Conservation (phyloP, 345 rosid genomes). For the Xanthoceras sorbifolium region DNA sequence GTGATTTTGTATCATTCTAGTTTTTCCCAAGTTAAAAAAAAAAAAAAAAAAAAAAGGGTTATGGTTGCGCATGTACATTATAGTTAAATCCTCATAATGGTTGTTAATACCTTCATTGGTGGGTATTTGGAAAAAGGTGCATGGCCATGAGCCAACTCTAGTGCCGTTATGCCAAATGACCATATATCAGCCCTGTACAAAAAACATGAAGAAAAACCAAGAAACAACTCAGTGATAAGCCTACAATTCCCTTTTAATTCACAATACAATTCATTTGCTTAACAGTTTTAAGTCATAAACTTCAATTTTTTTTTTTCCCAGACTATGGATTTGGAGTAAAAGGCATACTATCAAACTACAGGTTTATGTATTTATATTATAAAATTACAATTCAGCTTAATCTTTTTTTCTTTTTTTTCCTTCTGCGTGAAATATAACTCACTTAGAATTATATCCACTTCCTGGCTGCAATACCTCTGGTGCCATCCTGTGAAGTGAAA, state of each 20-base stretch:
- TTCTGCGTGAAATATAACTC: constrained; percentile 32
- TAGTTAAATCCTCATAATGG: background rate
- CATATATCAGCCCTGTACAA: constrained; percentile 94
- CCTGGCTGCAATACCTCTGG: constrained; percentile 99
- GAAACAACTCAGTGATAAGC: constrained; percentile 30
- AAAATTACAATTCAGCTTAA: background rate
- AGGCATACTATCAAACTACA: background rate
- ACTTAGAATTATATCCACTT: constrained; percentile 98
- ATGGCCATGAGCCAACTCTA: constrained; percentile 99
- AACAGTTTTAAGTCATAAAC: background rate
- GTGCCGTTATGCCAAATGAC: constrained; percentile 98
- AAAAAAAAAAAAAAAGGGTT: background rate
- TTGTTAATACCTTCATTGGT: constrained; percentile 86
- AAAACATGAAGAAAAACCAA: constrained; percentile 20
- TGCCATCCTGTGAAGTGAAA: constrained; percentile 82
- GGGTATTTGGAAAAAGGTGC: constrained; percentile 99
- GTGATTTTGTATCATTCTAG: background rate
- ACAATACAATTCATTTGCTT: background rate
- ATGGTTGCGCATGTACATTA: background rate
- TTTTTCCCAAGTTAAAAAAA: background rate
- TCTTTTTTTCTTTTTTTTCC: background rate
- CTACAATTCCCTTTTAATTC: background rate
- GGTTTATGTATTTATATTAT: background rate
- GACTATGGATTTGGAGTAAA: background rate
- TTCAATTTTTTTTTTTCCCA: background rate